Base-by-base conservation (phyloP, 805 yeast species). In the Saccharomycopsis olivae region DNA sequence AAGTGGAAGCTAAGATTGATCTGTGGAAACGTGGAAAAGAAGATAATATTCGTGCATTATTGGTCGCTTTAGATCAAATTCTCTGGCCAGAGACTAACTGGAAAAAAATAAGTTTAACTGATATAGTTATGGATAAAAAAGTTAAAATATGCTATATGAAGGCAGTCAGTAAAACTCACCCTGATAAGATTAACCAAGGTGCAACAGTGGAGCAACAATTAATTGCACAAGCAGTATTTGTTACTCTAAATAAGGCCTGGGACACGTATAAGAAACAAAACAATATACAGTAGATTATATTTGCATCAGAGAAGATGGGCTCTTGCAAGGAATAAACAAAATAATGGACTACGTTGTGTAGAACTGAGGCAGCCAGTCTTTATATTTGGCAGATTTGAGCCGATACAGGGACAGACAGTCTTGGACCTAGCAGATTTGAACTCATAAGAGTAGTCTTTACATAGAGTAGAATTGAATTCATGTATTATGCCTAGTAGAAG, bases 111-210 rank as follows among this genome's bases (percentile, higher is more conserved):
- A 57, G 76, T 1, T 58, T 80, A 53, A 68, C 78, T 3, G 96
- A 89, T 41, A 63, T 92, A 44, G 92, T 92, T 44, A 64, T 88
- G 47, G 89, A 94, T 15, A 88, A 87, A 51, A 87, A 83, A 56
- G 96, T 87, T 29, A 89, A 89, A 56, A 64, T 89, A 28, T 66
- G 67, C 15, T 92, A 92, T 14, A 88, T 92, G 95, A 84, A 80
- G 58, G 82, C 95, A 2, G 84, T 92, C 47, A 82, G 97, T 1
- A 69, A 76, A 28, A 96, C 97, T 3, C 88, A 88, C 57, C 71
- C 85, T 0, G 99, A 92, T 58, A 92, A 92, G 57, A 62, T 88
- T 18, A 64, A 75, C 5, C 54, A 60, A n/a, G 58, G 60, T 17
- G 73, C 79, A 2, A 62, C 77, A 5, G 63, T 76, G 4, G 94